Percentiles rank a stretch among this genome's conserved stretches.
These are phyloP conservation scores for Monosporascus sp. DNA, from an alignment of 2,329 filamentous ascomycete species.

Conservation along the genomic window DNA sequence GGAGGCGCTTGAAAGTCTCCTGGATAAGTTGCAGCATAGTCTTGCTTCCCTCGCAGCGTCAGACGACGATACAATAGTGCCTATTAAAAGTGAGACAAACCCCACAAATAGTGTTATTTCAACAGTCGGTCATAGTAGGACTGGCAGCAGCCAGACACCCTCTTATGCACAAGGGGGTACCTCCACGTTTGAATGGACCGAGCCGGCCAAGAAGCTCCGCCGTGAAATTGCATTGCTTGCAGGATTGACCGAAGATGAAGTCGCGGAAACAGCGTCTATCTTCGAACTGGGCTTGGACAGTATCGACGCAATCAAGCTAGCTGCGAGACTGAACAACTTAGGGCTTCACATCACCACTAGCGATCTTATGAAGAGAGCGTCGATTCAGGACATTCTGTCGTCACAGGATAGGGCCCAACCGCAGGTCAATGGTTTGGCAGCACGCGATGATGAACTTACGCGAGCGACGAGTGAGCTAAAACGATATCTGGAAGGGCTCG, in stretches of 20 bases:
- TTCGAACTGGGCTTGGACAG: conserved; percentile 85
- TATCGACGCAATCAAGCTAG: conserved; percentile 83
- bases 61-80: not conserved
- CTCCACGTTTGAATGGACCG: conserved; percentile 52
- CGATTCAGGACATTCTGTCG: conserved; percentile 54
- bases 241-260: conserved; percentile 39
- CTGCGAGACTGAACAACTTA: conserved; percentile 59
- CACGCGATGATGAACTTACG: conserved; percentile 6
- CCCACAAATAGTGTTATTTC: not conserved
- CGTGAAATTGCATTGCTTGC: conserved; percentile 60
- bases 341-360: conserved; percentile 63
- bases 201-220: conserved; percentile 46
- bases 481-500: conserved; percentile 29
- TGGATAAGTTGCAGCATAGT: conserved; percentile 33
- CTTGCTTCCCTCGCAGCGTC: conserved; percentile 19
- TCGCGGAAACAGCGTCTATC: conserved; percentile 59
- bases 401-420: not conserved
- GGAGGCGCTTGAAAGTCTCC: conserved; percentile 25
- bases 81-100: not conserved
- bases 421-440: not conserved
- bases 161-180: not conserved
- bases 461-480: conserved; percentile 29
- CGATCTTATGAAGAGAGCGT: conserved; percentile 67
- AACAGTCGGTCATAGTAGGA: not conserved
- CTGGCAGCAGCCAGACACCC: not conserved